Evolutionary conservation across 164 flowering plant genomes (phyloP), one percentile per base, ranked within the genome.

Genomic region (Pachysandra terminalis): DNA sequence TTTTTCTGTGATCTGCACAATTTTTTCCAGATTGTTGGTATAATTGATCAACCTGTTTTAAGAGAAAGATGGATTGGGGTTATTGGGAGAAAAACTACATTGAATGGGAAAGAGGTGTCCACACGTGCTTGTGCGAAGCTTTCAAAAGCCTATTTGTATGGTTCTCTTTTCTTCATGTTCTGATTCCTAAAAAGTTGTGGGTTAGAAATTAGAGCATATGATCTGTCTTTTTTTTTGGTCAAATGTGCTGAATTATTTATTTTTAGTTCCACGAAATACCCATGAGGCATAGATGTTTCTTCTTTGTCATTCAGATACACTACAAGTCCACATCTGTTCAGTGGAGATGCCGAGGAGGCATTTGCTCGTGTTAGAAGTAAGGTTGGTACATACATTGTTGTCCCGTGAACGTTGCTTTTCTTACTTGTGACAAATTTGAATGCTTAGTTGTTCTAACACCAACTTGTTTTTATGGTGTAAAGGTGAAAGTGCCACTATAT

Each of bases 401-500:
- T 32, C 37, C 7, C 37, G 40, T 51, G 35, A 22, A 27, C 5
- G n/a, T 23, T 24, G 16, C 25, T 14, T 15, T 12, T n/a, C 37
- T 32, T 32, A 3, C 37, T n/a, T 32, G 37, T 10, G 48, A 40
- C 53, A 37, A 24, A 0, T 15, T 17, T 25, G 37, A 16, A 48
- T 16, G 19, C 51, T 10, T 45, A 45, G 16, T n/a, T n/a, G 52
- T 24, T 23, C 25, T 14, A 45, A 9, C 28, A 2, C 15, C 28
- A 40, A 1, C 12, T 45, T 12, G 13, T 13, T 60, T 67, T 61
- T 32, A 48, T 71, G 66, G 56, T 63, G 10, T 61, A 26, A 84
- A 96, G 98, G 99, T 93, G 68, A 96, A 96, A 84, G 88, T 88
- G 60, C 97, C 99, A 40, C 72, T 96, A 9, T 96, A 96, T 75